Base-by-base conservation (phyloP, 495 filamentous ascomycete genomes). In the Xylaria grammica region DNA sequence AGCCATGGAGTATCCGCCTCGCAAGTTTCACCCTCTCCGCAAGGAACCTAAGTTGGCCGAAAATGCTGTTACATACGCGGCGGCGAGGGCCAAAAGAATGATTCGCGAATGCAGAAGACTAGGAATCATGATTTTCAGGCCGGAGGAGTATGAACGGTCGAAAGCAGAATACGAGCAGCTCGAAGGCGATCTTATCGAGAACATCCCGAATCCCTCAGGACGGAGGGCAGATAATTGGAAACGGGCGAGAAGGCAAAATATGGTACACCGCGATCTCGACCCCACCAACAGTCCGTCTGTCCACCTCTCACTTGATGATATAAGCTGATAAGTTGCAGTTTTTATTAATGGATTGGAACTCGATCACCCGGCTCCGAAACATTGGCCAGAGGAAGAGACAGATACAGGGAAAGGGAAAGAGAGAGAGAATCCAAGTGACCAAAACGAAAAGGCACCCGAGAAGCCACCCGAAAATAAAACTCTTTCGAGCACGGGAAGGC, bases 1-100 rank as follows among this genome's bases (percentile, higher is more conserved):
- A 32, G 62, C 62, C 7, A 64, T 64, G 62, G 62, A 64, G 9
- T 64, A 64, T 32, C 62, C 62, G 22, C 62, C 62, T 20, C 62
- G 62, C 9, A 64, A 64, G 34, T 64, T 64, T 30, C 51, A 54
- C 20, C 60, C 50, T 0, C 13, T 13, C 9, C 50, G 60, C 24
- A 55, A 45, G 20, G 20, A 29, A 36, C 50, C 60, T 4, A 8
- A 54, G 13, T 29, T n/a, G 9, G 19, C 50, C 2, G 5, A 32
- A 49, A 15, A 53, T 4, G 36, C 24, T 1, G 34, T 62, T 2
- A 5, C 36, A 1, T 42, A 30, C 20, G 0, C 30, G 8, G 1
- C 0, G 24, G 53, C 52, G 13, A 57, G 17, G 10, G 32, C 51
- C 4, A 57, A 50, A n/a, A 27, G 24, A 11, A 56, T 63, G 60